phyloP scores from a whole-genome alignment of 176 grass and related monocot species.

The Eragrostis nindensis region DNA sequence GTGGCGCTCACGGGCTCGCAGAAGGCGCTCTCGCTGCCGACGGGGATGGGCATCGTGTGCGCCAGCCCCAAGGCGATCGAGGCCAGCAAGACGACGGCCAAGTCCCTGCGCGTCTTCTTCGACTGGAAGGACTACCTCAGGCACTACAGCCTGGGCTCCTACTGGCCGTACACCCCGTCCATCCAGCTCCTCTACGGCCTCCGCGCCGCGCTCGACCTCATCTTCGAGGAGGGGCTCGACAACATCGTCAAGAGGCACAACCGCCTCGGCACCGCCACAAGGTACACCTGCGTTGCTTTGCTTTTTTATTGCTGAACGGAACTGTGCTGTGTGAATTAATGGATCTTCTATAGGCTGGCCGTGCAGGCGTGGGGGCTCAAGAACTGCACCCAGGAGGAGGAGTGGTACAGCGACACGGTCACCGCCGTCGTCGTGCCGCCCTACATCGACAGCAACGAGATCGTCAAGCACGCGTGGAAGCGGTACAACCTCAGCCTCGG shows the following conservation, averaged over 20 bases:
- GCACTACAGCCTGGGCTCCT: constrained; percentile 74
- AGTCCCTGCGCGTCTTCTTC: constrained; percentile 90
- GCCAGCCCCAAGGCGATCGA: constrained; percentile 85
- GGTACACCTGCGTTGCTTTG: constrained; percentile 31
- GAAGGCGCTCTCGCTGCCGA: constrained; percentile 97
- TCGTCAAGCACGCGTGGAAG: constrained; percentile 82
- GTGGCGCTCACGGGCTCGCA: constrained; percentile 95
- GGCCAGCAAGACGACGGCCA: constrained; percentile 82
- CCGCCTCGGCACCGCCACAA: constrained; percentile 84
- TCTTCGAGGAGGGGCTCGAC: constrained; percentile 89
- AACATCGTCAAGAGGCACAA: constrained; percentile 78
- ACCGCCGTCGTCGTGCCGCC: constrained; percentile 87
- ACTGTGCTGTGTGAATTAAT: too few relatives aligned
- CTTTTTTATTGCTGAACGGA: too few relatives aligned
- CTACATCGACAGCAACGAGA: constrained; percentile 65
- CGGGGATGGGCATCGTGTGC: constrained; percentile 85
- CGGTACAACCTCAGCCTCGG: constrained; percentile 91
- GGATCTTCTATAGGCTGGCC: constrained; percentile 79
- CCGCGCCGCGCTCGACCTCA: constrained; percentile 77
- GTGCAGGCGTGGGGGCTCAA: constrained; percentile 97
- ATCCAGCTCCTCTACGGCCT: constrained; percentile 98
- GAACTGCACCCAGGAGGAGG: constrained; percentile 90
- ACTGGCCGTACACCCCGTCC: constrained; percentile 96
- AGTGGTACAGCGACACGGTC: constrained; percentile 92
- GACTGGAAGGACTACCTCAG: constrained; percentile 98